Conservation (phyloP, 140 eudicot genomes). For the Bidens hawaiensis region DNA sequence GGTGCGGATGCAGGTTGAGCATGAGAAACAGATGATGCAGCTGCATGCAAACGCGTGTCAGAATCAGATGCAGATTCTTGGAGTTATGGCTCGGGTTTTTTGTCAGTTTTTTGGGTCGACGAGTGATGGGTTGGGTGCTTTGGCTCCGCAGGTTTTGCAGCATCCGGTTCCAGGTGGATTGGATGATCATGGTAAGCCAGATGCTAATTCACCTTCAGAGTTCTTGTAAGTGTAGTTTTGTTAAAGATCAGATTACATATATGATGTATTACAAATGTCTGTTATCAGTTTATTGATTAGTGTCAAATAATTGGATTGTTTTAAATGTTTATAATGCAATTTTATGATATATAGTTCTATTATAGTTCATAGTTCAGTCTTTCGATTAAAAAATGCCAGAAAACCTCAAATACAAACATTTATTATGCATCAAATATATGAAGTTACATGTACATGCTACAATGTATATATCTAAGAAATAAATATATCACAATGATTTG, state of each 20-base stretch:
- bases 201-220: constrained; percentile 67
- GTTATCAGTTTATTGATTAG: not conserved
- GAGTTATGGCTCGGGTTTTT: constrained; percentile 54
- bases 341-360: not conserved
- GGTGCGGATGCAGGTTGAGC: constrained; percentile 72
- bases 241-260: constrained; percentile 9
- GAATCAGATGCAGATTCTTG: constrained; percentile 76
- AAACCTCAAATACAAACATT: constrained; percentile 6
- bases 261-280: constrained; percentile 2
- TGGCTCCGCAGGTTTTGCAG: constrained; percentile 73
- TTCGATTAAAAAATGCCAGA: constrained; percentile 4
- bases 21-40: constrained; percentile 92
- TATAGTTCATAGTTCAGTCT: constrained; percentile 11
- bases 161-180: constrained; percentile 68
- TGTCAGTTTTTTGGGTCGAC: constrained; percentile 77
- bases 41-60: constrained; percentile 75
- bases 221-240: constrained; percentile 45
- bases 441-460: not conserved
- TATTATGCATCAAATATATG: constrained; percentile 19
- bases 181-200: constrained; percentile 66
- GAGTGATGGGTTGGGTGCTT: constrained; percentile 66
- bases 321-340: constrained; percentile 7
- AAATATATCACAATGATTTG: too few relatives aligned
- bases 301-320: constrained; percentile 3
- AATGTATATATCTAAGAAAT: too few relatives aligned